Percentiles rank a stretch among this genome's conserved stretches.
These are phyloP conservation scores for Anaeromyces robustus DNA, from an alignment of 192 early-diverging fungal species.

Conservation along the genomic window DNA sequence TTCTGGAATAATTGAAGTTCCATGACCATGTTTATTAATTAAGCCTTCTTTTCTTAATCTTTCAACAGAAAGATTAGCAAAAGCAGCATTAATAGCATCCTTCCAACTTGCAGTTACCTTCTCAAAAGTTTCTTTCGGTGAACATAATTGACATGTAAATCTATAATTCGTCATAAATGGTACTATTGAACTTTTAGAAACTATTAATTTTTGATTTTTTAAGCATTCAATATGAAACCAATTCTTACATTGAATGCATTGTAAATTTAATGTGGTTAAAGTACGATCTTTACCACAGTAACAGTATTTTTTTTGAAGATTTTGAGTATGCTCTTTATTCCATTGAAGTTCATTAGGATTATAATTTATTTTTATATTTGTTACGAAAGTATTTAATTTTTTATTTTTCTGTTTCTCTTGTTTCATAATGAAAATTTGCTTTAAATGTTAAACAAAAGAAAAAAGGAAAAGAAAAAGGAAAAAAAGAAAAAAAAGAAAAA, in stretches of 20 bases:
- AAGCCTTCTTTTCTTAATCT: conserved; percentile 20
- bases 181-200: conserved; percentile 20
- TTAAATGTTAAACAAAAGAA: too few relatives aligned
- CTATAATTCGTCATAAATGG: conserved; percentile 49
- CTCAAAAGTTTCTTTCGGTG: conserved; percentile 23
- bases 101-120: conserved; percentile 49
- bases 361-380: neutral
- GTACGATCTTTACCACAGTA: conserved; percentile 14
- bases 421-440: neutral
- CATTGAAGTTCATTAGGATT: neutral
- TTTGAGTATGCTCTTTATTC: conserved; percentile 1
- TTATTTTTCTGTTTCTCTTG: neutral
- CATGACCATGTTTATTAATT: conserved; percentile 12
- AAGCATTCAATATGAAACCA: conserved; percentile 49
- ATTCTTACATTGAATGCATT: conserved; percentile 40
- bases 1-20: conserved; percentile 19
- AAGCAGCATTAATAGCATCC: conserved; percentile 38
- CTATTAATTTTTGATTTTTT: conserved; percentile 2
- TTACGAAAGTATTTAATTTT: neutral
- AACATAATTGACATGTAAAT: conserved; percentile 33
- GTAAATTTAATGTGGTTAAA: conserved; percentile 29
- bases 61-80: conserved; percentile 42
- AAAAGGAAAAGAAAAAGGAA: too few relatives aligned
- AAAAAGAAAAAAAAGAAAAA: too few relatives aligned
- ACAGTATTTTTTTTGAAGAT: neutral